phyloP scores from a whole-genome alignment of 2,329 filamentous ascomycete genomes.

The Fusarium udum region DNA sequence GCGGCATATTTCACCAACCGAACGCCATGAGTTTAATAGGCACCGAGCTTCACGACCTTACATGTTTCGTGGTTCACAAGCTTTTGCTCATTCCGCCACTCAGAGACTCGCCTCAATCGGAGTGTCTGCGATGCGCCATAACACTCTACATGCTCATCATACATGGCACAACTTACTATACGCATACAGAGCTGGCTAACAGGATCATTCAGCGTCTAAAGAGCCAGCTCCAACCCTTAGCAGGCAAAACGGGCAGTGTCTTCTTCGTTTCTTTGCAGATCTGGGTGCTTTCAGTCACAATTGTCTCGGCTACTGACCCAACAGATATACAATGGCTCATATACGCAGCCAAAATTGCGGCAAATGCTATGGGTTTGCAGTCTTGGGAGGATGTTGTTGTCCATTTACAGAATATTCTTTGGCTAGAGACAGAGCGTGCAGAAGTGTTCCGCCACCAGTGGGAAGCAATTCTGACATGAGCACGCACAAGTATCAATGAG shows the following conservation, averaged over 20 bases:
- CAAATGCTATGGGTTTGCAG: constrained; percentile 2
- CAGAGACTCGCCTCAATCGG: constrained; percentile 36
- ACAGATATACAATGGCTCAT: constrained; percentile 45
- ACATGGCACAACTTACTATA: constrained; percentile 66
- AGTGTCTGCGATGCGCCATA: constrained; percentile 58
- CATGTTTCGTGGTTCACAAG: constrained; percentile 63
- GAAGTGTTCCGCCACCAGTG: constrained; percentile 26
- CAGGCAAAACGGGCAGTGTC: not conserved
- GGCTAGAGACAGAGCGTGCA: constrained; percentile 28
- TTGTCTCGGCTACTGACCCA: constrained; percentile 48
- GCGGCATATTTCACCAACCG: constrained; percentile 52
- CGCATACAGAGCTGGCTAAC: constrained; percentile 55
- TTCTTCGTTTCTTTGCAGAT: constrained; percentile 45
- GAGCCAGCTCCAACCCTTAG: constrained; percentile 41
- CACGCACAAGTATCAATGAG: not conserved
- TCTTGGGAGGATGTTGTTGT: constrained; percentile 32
- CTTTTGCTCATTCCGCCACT: constrained; percentile 48
- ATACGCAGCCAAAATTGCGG: constrained; percentile 30
- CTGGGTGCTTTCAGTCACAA: constrained; percentile 56
- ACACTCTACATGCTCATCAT: constrained; percentile 63
- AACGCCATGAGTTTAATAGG: constrained; percentile 44
- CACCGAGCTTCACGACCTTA: constrained; percentile 63
- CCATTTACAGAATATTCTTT: constrained; percentile 24
- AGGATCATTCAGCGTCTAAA: constrained; percentile 48
- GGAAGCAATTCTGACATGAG: constrained; percentile 16